phyloP scores from a whole-genome alignment of 129 eudicot species.

The sunflower (Helianthus annuus) region DNA sequence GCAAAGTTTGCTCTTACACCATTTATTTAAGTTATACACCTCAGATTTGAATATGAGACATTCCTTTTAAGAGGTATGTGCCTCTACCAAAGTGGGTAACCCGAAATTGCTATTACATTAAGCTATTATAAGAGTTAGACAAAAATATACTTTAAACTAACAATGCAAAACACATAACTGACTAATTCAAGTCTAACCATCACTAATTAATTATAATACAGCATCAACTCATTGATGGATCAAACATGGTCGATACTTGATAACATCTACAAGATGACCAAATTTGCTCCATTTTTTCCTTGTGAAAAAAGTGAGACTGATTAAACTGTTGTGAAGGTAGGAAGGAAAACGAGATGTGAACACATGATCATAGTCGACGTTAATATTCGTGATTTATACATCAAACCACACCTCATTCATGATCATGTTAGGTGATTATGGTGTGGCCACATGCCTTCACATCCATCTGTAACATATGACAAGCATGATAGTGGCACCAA shows the following conservation, averaged over 20 bases:
- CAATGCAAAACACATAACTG: background rate
- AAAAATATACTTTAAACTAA: too few species aligned
- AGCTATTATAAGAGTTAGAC: too few species aligned
- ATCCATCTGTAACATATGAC: constrained; percentile 61
- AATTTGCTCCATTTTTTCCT: constrained; percentile 59
- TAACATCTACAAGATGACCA: constrained; percentile 53
- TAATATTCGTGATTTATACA: background rate
- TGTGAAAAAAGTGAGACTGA: constrained; percentile 24
- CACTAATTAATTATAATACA: background rate
- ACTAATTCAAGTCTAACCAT: constrained; percentile 16
- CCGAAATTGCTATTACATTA: too few species aligned
- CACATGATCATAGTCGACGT: too few species aligned
- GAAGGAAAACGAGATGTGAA: background rate
- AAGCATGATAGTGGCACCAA: constrained; percentile 74
- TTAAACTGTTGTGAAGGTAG: background rate
- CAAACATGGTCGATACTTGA: constrained; percentile 66
- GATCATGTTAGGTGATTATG: constrained; percentile 28
- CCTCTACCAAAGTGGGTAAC: too few species aligned
- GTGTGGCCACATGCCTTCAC: constrained; percentile 69
- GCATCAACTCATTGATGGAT: constrained; percentile 50
- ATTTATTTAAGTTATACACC: too few species aligned
- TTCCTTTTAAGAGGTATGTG: too few species aligned
- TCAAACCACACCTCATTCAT: constrained; percentile 9
- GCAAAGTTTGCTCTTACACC: too few species aligned
- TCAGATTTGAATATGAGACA: too few species aligned